Conservation (phyloP, 2,329 filamentous ascomycete genomes). For the Trichoderma sp. region DNA sequence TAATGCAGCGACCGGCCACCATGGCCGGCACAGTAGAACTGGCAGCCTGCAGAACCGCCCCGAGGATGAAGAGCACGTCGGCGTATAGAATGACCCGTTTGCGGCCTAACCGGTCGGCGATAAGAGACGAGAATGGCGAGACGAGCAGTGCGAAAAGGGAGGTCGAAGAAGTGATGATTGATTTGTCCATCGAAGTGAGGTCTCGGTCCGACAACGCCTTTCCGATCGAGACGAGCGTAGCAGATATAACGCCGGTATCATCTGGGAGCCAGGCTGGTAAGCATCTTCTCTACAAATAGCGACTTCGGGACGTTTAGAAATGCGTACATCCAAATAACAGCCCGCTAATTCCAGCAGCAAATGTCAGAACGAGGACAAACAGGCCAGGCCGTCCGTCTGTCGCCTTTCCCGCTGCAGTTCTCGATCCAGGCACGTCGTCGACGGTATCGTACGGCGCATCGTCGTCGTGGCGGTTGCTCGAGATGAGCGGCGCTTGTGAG, state of each 20-base stretch:
- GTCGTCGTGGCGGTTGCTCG: constrained; percentile 36
- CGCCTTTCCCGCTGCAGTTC: constrained; percentile 38
- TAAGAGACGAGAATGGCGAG: constrained; percentile 66
- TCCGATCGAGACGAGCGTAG: constrained; percentile 67
- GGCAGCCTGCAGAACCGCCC: constrained; percentile 67
- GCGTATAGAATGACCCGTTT: constrained; percentile 66
- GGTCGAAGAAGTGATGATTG: constrained; percentile 71
- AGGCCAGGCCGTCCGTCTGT: constrained; percentile 45
- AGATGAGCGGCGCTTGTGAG: constrained; percentile 47
- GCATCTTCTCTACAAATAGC: not conserved
- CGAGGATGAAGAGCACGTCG: constrained; percentile 68
- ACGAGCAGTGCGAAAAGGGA: constrained; percentile 67
- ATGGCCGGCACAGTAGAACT: constrained; percentile 63
- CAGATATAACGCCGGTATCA: constrained; percentile 70
- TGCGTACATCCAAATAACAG: constrained; percentile 68
- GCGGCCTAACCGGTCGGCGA: constrained; percentile 65
- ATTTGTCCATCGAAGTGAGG: constrained; percentile 68
- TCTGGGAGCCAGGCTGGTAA: constrained; percentile 46
- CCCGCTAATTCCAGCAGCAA: constrained; percentile 69
- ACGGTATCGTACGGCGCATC: constrained; percentile 41
- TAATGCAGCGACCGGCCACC: constrained; percentile 69
- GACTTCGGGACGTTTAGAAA: not conserved
- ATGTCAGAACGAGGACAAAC: constrained; percentile 65
- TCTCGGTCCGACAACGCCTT: constrained; percentile 59
- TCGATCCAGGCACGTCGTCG: constrained; percentile 33